These are phyloP conservation scores for Schwanniomyces sp. DNA, from an alignment of 805 yeast genomes.

Conservation along the genomic window DNA sequence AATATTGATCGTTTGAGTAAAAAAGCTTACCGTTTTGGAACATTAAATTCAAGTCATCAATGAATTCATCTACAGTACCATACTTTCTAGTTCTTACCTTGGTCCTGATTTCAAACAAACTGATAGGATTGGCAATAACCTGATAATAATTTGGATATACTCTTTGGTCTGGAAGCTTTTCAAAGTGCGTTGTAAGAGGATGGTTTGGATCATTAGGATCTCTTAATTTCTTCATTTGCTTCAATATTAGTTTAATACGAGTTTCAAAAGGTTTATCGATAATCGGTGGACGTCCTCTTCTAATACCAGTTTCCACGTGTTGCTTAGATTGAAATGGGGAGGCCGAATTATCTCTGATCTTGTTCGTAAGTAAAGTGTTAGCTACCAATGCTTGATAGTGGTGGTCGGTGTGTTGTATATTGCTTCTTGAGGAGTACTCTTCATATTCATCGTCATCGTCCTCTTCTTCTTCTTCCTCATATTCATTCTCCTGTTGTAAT, in stretches of 20 bases:
- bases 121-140: constrained; percentile 57
- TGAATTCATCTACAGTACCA: constrained; percentile 69
- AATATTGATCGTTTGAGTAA: constrained; percentile 51
- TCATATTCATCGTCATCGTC: constrained; percentile 15
- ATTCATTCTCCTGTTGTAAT: constrained; percentile 19
- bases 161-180: constrained; percentile 73
- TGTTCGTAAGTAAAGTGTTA: constrained; percentile 9
- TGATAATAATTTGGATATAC: constrained; percentile 55
- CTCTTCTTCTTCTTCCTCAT: constrained; percentile 23
- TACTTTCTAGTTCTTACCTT: constrained; percentile 86
- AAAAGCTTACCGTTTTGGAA: constrained; percentile 71
- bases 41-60: constrained; percentile 74
- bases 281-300: constrained; percentile 89
- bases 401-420: constrained; percentile 7
- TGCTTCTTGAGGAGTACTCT: constrained; percentile 11
- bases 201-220: constrained; percentile 48
- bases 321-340: constrained; percentile 8
- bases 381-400: constrained; percentile 11
- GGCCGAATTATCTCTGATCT: constrained; percentile 9
- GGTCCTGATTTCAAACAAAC: constrained; percentile 72
- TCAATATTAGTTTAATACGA: constrained; percentile 82
- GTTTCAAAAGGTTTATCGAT: constrained; percentile 91
- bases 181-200: constrained; percentile 65
- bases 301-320: constrained; percentile 46
- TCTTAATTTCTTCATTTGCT: constrained; percentile 73